Percentiles rank a stretch among this genome's conserved stretches.
These are phyloP conservation scores for Penicillium samsonianum DNA, from an alignment of 495 filamentous ascomycete species.

Conservation along the genomic window DNA sequence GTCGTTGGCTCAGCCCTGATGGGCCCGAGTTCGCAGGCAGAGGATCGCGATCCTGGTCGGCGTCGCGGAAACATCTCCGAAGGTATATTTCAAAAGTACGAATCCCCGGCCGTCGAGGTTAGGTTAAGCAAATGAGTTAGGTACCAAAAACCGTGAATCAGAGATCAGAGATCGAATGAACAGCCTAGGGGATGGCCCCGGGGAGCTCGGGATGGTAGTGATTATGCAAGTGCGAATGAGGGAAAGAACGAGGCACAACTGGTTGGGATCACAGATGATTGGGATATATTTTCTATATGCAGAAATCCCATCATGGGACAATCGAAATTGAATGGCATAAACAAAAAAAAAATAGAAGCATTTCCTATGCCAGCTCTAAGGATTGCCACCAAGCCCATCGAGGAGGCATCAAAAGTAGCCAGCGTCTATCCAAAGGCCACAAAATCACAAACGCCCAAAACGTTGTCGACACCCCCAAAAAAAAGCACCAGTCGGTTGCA, in stretches of 20 bases:
- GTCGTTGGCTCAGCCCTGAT: neutral
- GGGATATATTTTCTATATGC: constrained; percentile 36
- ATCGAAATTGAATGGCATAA: constrained; percentile 18
- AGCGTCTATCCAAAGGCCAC: constrained; percentile 25
- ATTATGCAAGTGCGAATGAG: neutral
- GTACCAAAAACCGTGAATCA: neutral
- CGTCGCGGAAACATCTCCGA: constrained; percentile 1
- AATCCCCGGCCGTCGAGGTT: neutral
- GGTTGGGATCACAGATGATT: constrained; percentile 13
- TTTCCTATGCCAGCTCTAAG: constrained; percentile 24
- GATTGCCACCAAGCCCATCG: constrained; percentile 22
- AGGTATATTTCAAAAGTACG: neutral
- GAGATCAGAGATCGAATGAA: neutral
- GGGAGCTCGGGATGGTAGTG: neutral
- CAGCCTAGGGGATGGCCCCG: neutral
- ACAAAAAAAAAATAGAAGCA: constrained; percentile 19
- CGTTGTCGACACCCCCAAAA: constrained; percentile 10
- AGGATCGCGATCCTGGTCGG: constrained; percentile 1
- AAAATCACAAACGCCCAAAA: constrained; percentile 28
- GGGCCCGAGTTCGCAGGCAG: neutral
- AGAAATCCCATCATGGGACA: constrained; percentile 26
- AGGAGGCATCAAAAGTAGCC: constrained; percentile 14
- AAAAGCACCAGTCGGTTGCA: constrained; percentile 15
- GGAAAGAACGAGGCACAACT: constrained; percentile 13
- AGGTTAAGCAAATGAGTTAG: neutral